A percentile compares a stretch with the other conserved stretches of the same genome.
Evolutionary conservation across 768 basidiomycete species (phyloP).

Genomic region (Neoboletus magnificus): DNA sequence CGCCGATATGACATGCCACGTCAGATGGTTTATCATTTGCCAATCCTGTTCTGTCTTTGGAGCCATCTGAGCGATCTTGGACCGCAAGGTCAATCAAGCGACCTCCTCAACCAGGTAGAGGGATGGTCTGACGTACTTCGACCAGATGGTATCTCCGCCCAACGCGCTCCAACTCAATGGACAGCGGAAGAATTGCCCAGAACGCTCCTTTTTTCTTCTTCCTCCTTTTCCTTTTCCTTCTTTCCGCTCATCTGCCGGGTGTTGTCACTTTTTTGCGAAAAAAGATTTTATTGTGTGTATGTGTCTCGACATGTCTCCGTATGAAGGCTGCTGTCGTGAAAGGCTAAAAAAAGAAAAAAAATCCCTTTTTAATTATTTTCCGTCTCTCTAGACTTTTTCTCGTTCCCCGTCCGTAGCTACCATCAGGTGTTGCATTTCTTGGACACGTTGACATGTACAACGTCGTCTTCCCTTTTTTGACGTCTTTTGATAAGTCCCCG

Average conservation of each 20-base stretch:
- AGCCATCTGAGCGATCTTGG: neutral
- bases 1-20: neutral
- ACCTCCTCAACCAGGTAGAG: neutral
- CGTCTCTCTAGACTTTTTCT: neutral
- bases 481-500: neutral
- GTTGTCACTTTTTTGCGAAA: slow-evolving; percentile 3
- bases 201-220: neutral
- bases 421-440: neutral
- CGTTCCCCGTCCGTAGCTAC: neutral
- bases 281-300: slow-evolving; percentile 4
- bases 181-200: neutral
- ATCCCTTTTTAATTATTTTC: neutral
- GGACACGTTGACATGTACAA: neutral
- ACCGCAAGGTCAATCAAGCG: neutral
- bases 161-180: slow-evolving; percentile 5
- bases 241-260: neutral
- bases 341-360: neutral
- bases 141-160: slow-evolving; percentile 1
- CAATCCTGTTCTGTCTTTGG: slow-evolving; percentile 2
- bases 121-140: neutral
- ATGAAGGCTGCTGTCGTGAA: neutral
- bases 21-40: slow-evolving; percentile 9
- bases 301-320: neutral
- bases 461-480: neutral
- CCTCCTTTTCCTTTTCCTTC: neutral